A percentile compares a stretch with the other conserved stretches of the same genome.
phyloP scores from a whole-genome alignment of 2,329 filamentous ascomycete genomes.

The Talaromyces funiculosus region DNA sequence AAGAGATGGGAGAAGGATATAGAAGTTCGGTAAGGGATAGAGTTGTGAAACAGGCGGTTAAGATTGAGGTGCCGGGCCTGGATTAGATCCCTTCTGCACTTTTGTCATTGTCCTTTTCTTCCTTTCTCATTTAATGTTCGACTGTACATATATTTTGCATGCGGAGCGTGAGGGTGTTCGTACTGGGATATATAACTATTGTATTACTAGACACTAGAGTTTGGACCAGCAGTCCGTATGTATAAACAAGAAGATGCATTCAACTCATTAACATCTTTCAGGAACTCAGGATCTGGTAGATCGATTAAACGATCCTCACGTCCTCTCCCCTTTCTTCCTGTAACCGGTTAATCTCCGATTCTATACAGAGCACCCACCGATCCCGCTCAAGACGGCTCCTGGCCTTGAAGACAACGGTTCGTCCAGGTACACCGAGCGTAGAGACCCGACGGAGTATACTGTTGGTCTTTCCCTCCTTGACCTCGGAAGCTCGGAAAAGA shows the following conservation, averaged over 20 bases:
- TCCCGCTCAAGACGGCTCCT: slow-evolving; percentile 60
- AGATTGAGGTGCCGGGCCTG: slow-evolving; percentile 28
- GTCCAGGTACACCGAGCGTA: slow-evolving; percentile 54
- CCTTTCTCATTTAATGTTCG: no score
- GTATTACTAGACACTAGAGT: slow-evolving; percentile 16
- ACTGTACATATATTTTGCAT: slow-evolving; percentile 12
- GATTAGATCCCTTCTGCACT: slow-evolving; percentile 7
- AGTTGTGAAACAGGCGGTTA: slow-evolving; percentile 33
- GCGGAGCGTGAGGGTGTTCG: neutral
- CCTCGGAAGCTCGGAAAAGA: slow-evolving; percentile 47
- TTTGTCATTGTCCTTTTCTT: no score
- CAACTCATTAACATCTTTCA: neutral
- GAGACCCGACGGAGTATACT: slow-evolving; percentile 54
- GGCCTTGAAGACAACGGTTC: slow-evolving; percentile 61
- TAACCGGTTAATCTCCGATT: slow-evolving; percentile 60
- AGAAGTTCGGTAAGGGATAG: slow-evolving; percentile 30
- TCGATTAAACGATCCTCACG: slow-evolving; percentile 38
- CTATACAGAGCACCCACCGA: slow-evolving; percentile 62
- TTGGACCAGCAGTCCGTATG: neutral
- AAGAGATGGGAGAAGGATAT: slow-evolving; percentile 23
- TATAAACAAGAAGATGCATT: neutral
- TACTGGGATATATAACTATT: slow-evolving; percentile 16
- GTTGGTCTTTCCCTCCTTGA: slow-evolving; percentile 35
- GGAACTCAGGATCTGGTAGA: neutral
- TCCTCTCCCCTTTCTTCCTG: slow-evolving; percentile 45